These are phyloP conservation scores for Colletotrichum simmondsii DNA, from an alignment of 2,329 filamentous ascomycete species.

Conservation along the genomic window DNA sequence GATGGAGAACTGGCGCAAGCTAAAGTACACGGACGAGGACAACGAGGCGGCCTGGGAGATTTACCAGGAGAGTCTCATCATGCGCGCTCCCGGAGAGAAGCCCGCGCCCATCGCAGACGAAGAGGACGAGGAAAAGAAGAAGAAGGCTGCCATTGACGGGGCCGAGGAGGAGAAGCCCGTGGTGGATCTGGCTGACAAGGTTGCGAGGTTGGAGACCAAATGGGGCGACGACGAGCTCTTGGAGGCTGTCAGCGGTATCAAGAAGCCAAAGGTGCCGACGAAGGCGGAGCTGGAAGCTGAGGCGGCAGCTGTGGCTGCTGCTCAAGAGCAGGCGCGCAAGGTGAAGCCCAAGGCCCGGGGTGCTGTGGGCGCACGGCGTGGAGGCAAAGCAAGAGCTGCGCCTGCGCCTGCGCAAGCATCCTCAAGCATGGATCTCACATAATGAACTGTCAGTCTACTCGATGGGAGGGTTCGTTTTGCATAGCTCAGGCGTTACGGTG, in stretches of 20 bases:
- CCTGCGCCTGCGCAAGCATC: constrained; percentile 38
- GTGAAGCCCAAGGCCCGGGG: constrained; percentile 36
- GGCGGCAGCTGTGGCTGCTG: constrained; percentile 36
- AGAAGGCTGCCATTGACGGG: constrained; percentile 35
- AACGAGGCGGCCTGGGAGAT: constrained; percentile 78
- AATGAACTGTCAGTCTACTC: background rate
- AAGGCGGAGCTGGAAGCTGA: constrained; percentile 42
- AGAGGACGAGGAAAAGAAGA: constrained; percentile 41
- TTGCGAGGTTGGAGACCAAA: constrained; percentile 50
- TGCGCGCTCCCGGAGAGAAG: constrained; percentile 41
- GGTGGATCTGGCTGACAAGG: constrained; percentile 46
- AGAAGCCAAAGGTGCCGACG: constrained; percentile 41
- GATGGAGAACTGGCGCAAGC: constrained; percentile 82
- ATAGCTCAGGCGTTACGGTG: constrained; percentile 34
- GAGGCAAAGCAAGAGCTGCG: constrained; percentile 40
- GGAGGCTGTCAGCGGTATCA: constrained; percentile 58
- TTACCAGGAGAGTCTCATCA: constrained; percentile 79
- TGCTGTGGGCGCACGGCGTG: constrained; percentile 39
- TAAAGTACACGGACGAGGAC: constrained; percentile 87
- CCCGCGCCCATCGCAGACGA: background rate
- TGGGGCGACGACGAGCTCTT: constrained; percentile 59
- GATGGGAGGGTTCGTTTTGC: constrained; percentile 6
- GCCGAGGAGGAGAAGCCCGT: constrained; percentile 18
- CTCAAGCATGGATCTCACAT: constrained; percentile 34
- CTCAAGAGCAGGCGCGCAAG: constrained; percentile 42